Conservation (phyloP, 2,329 filamentous ascomycete species). For the Scolecobasidium constrictum region DNA sequence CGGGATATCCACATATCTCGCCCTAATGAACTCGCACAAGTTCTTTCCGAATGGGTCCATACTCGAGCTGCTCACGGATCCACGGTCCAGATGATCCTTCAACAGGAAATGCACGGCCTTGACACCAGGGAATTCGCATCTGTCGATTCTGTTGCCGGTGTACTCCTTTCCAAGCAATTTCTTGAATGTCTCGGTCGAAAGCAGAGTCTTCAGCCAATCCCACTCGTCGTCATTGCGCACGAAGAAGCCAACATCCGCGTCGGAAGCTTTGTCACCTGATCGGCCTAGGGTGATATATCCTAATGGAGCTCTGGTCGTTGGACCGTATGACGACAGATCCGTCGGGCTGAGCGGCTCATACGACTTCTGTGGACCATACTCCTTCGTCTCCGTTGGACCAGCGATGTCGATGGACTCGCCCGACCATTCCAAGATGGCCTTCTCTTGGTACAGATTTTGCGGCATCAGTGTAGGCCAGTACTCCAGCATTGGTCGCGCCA, state of each 20-base stretch:
- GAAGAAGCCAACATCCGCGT: slow-evolving; percentile 10
- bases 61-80: neutral
- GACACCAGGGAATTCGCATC: slow-evolving; percentile 11
- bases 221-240: slow-evolving; percentile 18
- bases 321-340: slow-evolving; percentile 5
- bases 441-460: neutral
- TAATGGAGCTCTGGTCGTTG: slow-evolving; percentile 1
- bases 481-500: neutral
- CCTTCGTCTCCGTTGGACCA: neutral
- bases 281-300: slow-evolving; percentile 4
- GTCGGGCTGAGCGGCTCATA: slow-evolving; percentile 2
- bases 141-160: slow-evolving; percentile 12
- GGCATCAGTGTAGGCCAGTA: slow-evolving; percentile 4
- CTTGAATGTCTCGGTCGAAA: slow-evolving; percentile 14
- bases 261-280: slow-evolving; percentile 5
- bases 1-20: slow-evolving; percentile 7
- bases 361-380: neutral
- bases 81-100: slow-evolving; percentile 9
- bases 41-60: slow-evolving; percentile 9
- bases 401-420: slow-evolving; percentile 11
- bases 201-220: slow-evolving; percentile 17
- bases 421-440: slow-evolving; percentile 18
- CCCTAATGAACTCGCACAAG: slow-evolving; percentile 5
- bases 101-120: slow-evolving; percentile 8
- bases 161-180: slow-evolving; percentile 17